phyloP scores from a whole-genome alignment of 495 filamentous ascomycete genomes.

The Aspergillus wentii region DNA sequence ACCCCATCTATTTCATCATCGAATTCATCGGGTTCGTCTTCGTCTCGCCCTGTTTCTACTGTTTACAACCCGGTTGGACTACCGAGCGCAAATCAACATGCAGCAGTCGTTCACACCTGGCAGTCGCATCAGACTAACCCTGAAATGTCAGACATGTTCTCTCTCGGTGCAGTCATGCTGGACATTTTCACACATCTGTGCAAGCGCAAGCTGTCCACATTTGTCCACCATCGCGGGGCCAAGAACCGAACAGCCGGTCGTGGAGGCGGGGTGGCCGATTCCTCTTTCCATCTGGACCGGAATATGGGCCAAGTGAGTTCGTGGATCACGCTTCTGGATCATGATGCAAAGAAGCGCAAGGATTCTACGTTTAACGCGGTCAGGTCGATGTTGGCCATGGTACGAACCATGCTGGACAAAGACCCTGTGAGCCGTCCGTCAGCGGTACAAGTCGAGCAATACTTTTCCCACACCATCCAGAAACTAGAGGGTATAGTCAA shows the following conservation, averaged over 20 bases:
- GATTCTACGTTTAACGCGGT: constrained; percentile 42
- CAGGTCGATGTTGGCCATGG: constrained; percentile 34
- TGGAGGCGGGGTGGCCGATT: constrained; percentile 66
- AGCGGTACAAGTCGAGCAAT: constrained; percentile 31
- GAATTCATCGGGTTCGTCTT: constrained; percentile 22
- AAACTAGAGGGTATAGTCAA: no score
- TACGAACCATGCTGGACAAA: constrained; percentile 40
- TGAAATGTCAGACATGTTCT: constrained; percentile 37
- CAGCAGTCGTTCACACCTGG: constrained; percentile 38
- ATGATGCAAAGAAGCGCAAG: constrained; percentile 59
- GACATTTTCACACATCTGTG: constrained; percentile 81
- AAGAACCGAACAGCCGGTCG: constrained; percentile 65
- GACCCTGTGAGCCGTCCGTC: constrained; percentile 32
- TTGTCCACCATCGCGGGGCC: constrained; percentile 65
- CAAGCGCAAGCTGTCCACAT: constrained; percentile 66
- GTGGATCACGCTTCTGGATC: constrained; percentile 69
- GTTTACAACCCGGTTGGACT: constrained; percentile 8
- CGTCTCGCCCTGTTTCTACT: constrained; percentile 12
- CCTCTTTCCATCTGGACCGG: constrained; percentile 68
- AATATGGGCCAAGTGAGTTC: constrained; percentile 70
- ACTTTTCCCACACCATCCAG: no score
- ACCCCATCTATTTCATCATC: constrained; percentile 33
- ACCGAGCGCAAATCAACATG: constrained; percentile 10
- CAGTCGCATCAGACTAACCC: constrained; percentile 32
- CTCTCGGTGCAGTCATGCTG: constrained; percentile 37